phyloP scores from a whole-genome alignment of 345 rosid genomes.

The Eucalyptus camaldulensis region DNA sequence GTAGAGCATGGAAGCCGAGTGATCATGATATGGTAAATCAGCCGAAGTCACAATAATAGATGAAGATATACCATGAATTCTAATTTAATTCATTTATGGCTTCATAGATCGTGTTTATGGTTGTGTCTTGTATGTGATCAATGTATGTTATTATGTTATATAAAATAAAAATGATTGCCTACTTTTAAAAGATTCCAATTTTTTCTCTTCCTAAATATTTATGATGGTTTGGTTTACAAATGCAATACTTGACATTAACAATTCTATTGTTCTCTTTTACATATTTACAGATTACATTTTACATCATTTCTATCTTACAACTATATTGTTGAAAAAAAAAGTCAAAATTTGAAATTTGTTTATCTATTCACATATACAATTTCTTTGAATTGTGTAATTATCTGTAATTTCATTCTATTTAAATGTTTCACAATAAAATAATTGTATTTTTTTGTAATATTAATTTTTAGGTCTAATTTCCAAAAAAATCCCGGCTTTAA shows the following conservation, averaged over 20 bases:
- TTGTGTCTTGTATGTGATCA: background rate
- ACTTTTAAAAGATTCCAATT: background rate
- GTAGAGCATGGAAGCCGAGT: background rate
- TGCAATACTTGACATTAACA: background rate
- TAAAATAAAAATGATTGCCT: rapidly evolving
- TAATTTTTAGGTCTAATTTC: too few species aligned
- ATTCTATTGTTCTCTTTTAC: background rate
- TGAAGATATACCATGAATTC: background rate
- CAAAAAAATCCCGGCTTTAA: too few species aligned
- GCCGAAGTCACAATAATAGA: rapidly evolving
- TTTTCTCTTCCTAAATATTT: background rate
- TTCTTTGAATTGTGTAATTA: background rate
- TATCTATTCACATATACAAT: background rate
- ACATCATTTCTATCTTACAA: background rate
- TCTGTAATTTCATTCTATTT: background rate
- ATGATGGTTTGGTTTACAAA: background rate
- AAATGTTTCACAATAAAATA: background rate
- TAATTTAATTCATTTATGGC: background rate
- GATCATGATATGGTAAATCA: background rate
- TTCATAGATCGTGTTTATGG: background rate
- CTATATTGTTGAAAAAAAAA: background rate
- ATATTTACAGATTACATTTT: background rate
- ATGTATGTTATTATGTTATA: background rate
- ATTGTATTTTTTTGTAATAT: background rate
- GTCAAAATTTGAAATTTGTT: background rate